A percentile compares a stretch with the other conserved stretches of the same genome.
Conservation (phyloP, 257 asterid genomes). For the Solanum sejunctum region DNA sequence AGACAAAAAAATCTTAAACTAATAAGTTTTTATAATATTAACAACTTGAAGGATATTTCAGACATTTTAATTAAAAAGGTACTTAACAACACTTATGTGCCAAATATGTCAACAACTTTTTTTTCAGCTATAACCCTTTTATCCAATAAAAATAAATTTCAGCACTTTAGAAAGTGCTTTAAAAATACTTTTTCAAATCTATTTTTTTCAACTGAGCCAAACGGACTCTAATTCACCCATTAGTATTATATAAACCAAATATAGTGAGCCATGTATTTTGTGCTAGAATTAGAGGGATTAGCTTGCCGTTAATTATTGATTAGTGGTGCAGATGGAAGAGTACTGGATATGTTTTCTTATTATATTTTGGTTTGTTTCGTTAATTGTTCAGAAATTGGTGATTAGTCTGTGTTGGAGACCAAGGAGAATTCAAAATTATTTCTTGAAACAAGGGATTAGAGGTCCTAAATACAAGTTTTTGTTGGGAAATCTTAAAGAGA, state of each 20-base stretch:
- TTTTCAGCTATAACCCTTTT: no score
- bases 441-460: conserved; percentile 57
- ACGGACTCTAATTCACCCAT: neutral
- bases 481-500: conserved; percentile 74
- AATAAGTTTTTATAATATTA: no score
- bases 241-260: neutral
- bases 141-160: no score
- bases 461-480: conserved; percentile 71
- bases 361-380: conserved; percentile 29
- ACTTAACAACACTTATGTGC: no score
- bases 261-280: neutral
- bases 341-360: conserved; percentile 20
- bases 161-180: no score
- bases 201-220: no score
- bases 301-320: neutral
- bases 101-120: no score
- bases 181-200: no score
- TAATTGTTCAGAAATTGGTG: conserved; percentile 22
- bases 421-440: conserved; percentile 40
- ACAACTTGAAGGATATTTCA: no score
- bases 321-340: conserved; percentile 15
- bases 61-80: no score
- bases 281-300: neutral
- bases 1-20: no score
- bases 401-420: conserved; percentile 69